A percentile compares a stretch with the other conserved stretches of the same genome.
Evolutionary conservation across 139 green algal species (phyloP).

Genomic region (Helicosporidium sp.): DNA sequence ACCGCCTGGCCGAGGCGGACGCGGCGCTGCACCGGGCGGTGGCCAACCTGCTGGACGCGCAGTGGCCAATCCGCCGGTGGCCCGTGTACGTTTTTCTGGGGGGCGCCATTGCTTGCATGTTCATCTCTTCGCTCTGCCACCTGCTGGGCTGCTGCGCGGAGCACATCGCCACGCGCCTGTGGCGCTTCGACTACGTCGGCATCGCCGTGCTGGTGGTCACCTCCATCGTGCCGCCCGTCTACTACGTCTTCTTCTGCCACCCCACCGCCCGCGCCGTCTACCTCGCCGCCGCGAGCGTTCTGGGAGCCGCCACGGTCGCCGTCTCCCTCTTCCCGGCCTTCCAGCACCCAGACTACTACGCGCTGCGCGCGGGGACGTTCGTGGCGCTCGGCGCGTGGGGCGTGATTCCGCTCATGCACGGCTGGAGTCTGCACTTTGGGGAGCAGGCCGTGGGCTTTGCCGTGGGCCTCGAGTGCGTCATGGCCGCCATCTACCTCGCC

Average conservation of each 20-base stretch:
- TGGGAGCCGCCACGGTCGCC: slow-evolving; percentile 43
- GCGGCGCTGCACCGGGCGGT: background rate
- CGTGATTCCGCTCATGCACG: slow-evolving; percentile 57
- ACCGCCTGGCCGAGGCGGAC: slow-evolving; percentile 1
- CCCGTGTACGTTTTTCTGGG: slow-evolving; percentile 65
- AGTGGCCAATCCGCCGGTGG: slow-evolving; percentile 27
- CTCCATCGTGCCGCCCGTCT: slow-evolving; percentile 83
- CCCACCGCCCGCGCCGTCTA: slow-evolving; percentile 52
- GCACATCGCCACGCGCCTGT: slow-evolving; percentile 45
- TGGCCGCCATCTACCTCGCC: slow-evolving; percentile 65
- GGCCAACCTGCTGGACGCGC: slow-evolving; percentile 1
- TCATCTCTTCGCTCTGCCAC: slow-evolving; percentile 64
- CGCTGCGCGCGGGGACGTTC: slow-evolving; percentile 52
- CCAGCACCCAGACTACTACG: slow-evolving; percentile 37
- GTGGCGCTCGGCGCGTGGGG: slow-evolving; percentile 55
- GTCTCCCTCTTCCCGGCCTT: slow-evolving; percentile 49
- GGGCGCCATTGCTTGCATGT: slow-evolving; percentile 74
- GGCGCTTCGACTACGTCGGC: slow-evolving; percentile 81
- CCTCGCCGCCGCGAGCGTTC: slow-evolving; percentile 35
- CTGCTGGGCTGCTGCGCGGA: slow-evolving; percentile 65
- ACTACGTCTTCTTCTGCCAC: slow-evolving; percentile 83
- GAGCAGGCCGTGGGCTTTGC: slow-evolving; percentile 25
- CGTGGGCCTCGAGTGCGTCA: slow-evolving; percentile 43
- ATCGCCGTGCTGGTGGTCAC: slow-evolving; percentile 82
- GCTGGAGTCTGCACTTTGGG: slow-evolving; percentile 15